Base-by-base conservation (phyloP, 73 alveolate species). In the Paraurostyla sp. region DNA sequence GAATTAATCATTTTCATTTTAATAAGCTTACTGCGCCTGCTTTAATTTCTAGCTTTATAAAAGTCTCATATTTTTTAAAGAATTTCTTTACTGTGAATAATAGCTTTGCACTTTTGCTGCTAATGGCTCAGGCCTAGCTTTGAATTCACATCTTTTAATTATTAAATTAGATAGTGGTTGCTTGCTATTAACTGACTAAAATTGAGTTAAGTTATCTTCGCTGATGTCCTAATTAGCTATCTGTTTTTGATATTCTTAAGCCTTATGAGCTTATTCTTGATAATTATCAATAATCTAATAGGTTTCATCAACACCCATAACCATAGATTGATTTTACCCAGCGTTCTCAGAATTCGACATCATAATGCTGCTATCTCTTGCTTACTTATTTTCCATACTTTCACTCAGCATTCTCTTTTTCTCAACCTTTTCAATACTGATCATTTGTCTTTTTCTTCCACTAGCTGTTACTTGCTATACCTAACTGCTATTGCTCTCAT, bases 381-480 rank as follows among this genome's bases (percentile, higher is more conserved):
- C n/a, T n/a, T 6, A 18, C 16, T 0, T 7, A 13, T 65, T 0
- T 18, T 65, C 82, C 18, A 18, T 18, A 40, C 82, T 65, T 35
- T 65, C 38, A 38, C 82, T 65, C 25, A 65, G 29, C 33, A 65
- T 40, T 4, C 82, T 25, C 58, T 65, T 65, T 38, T 65, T 65
- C 82, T 65, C 82, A 6, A 65, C 82, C 25, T 65, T 65, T 22
- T 65, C 82, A 65, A 65, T 65, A 38, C 82, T 65, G 9, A 65
- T 65, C 82, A 65, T 65, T 38, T 65, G 42, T 9, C 82, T 25
- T 65, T 30, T 65, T 22, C 82, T 25, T 9, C n/a, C 41, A 22
- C 54, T 35, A 4, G 4, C 7, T 38, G 13, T 16, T 38, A 38
- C 3, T 32, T 18, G 23, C 69, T 52, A 52, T 52, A 25, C 33